Evolutionary conservation across 768 basidiomycete species (phyloP), one percentile per base, ranked within the genome.

Genomic region (Suillus decipiens): DNA sequence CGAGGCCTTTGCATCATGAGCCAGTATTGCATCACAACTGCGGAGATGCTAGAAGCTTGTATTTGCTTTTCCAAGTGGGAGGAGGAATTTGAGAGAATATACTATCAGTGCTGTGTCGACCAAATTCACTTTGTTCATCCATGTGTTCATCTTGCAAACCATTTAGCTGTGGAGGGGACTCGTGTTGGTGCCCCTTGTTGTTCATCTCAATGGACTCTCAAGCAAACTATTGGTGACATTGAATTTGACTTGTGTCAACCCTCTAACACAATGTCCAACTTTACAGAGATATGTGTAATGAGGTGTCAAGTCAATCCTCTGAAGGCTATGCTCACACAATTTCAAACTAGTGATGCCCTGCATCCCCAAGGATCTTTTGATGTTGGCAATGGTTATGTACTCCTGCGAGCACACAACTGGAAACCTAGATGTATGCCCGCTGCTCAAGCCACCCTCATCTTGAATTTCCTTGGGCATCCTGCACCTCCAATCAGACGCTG

Each of bases 61-160:
- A 0, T 39, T 51, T 0, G 0, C 61, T 77, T 1, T 62, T 62
- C 14, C 2, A 48, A 67, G 5, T 78, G 75, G 28, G 61, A 71
- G 10, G 58, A 62, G 1, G 72, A 74, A 14, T 76, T 71, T 60
- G 75, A 78, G 58, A 24, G 22, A 5, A 28, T 75, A 5, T 77
- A 75, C 45, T 66, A 65, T 41, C 67, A 72, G 33, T 67, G 70
- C 1, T 41, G 60, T 1, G 53, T 11, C 9, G 66, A 73, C 41
- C 69, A 66, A 8, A 37, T 78, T 19, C 75, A 75, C 55, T 69
- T 77, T 55, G 59, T 71, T 11, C 65, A 63, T 1, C 73, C 66
- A 6, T 68, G 66, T n/a, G 62, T 2, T 71, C 73, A 0, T 61
- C 63, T 19, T 56, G 61, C 42, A 8, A 43, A 43, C 9, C 42